Evolutionary conservation across 2,329 filamentous ascomycete genomes (phyloP), one percentile per base, ranked within the genome.

Genomic region (Colletotrichum spinosum): DNA sequence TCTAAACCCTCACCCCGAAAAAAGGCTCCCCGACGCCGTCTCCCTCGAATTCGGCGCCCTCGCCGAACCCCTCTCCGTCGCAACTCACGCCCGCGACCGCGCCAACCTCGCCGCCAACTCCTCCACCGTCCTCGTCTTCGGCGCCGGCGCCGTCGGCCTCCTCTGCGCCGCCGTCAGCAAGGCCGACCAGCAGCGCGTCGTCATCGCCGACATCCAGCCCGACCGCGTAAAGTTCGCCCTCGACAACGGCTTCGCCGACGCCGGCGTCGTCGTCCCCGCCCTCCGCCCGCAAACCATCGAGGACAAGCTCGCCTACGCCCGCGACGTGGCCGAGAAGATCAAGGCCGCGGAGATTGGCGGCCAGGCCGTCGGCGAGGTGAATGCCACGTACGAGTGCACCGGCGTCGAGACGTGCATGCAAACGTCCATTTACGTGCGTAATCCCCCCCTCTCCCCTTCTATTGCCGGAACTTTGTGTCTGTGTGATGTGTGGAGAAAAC

Each of bases 371-470:
- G 87, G 81, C 0, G 88, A 92, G 72, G 85, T 92, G 0, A 85
- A 88, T 55, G 86, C 87, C 2, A 90, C 91, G 2, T 93, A 91
- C 72, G 92, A 94, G 78, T 94, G 91, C 74, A 94, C 92, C 0
- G 92, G 92, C 8, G 91, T 93, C 25, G 91, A 92, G 73, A 86
- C 88, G 0, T 94, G 91, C 71, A 82, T 93, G 70, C 92, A 94
- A 75, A 87, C 88, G 6, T 86, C 89, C 5, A 93, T 94, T 60
- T 94, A 92, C 71, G 84, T 86, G 68, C 75, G 81, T 77, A 9
- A 8, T 10, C 17, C 41, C 44, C 11, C 41, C 44, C 45, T 8
- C 12, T 11, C 17, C 17, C 17, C 17, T 17, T 17, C 17, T 17
- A 17, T 17, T 17, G 17, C 17, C 2, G 33, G 13, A 45, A 7